Evolutionary conservation across 1,139 yeast species (phyloP), one percentile per base, ranked within the genome.

Genomic region (Pneumocystis sp.): DNA sequence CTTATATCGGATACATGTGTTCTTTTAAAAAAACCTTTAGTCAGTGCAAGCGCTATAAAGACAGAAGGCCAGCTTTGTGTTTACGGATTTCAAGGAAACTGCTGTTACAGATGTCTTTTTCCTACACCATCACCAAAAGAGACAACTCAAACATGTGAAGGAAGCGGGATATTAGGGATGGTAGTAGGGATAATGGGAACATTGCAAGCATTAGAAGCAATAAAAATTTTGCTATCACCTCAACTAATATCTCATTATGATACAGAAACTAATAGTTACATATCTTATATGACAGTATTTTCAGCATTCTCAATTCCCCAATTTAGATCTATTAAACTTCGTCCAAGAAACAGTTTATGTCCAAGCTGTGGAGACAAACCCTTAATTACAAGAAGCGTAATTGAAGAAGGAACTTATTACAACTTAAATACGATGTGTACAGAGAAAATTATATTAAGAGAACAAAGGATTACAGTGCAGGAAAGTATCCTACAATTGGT

Each of bases 131-230:
- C 99, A 0, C 85, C 95, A 0, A 87, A 96, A 0, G 85, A 83
- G 65, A 80, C 89, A 1, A 90, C 91, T 0, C 82, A 91, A 0
- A 82, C 96, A 0, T 95, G 99, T 72, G 83, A 89, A 10, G 97
- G 90, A 74, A 96, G 96, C 2, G 99, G 99, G 2, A 96, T 95
- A 0, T 75, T 95, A 31, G 98, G 98, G 0, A 96, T 98, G 0
- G 95, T 93, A 6, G 95, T 95, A 63, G 99, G 98, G 0, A 72
- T 90, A 0, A 83, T 93, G 73, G 99, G 99, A 3, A 80, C 85
- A 0, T 80, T 88, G 78, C 95, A 95, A 87, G 95, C 96, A 0
- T 77, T 87, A 42, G 98, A 95, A 72, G 80, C 96, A 0, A 81
- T 95, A 62, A 91, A 93, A 72, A 78, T 91, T 1, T 71, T 89